phyloP scores from a whole-genome alignment of 352 stramenopile species.

The Phytophthora colocasiae region DNA sequence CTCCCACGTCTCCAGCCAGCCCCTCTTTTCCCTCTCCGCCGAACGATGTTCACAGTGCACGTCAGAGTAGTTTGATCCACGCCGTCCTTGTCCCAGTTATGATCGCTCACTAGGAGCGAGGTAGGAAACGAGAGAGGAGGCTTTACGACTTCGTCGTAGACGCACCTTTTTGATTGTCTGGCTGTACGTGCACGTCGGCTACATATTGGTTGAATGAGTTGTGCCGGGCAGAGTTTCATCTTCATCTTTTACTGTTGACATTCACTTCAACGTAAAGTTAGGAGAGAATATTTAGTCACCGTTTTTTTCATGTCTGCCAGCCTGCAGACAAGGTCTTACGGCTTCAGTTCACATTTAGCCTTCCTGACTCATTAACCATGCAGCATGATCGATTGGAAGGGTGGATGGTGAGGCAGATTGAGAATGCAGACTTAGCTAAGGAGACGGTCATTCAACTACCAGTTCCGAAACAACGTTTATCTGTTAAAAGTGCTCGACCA shows the following conservation, averaged over 20 bases:
- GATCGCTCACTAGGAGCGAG: constrained; percentile 40
- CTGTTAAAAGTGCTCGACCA: constrained; percentile 1
- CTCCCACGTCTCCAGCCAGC: constrained; percentile 31
- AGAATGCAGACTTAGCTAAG: constrained; percentile 69
- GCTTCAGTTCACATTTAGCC: constrained; percentile 15
- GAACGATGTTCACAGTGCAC: constrained; percentile 18
- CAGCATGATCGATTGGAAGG: constrained; percentile 73
- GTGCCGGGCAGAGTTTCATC: constrained; percentile 18
- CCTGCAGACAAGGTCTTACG: background rate
- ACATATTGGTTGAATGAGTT: constrained; percentile 41
- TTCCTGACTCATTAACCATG: constrained; percentile 37
- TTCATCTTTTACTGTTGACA: background rate
- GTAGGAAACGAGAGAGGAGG: constrained; percentile 36
- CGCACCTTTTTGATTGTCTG: constrained; percentile 40
- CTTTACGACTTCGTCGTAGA: constrained; percentile 23
- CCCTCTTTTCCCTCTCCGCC: constrained; percentile 26
- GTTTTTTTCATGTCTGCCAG: constrained; percentile 2
- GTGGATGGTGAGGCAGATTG: constrained; percentile 83
- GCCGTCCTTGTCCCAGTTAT: constrained; percentile 32
- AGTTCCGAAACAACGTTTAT: constrained; percentile 6
- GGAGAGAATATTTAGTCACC: constrained; percentile 27
- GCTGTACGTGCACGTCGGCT: constrained; percentile 34
- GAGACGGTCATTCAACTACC: constrained; percentile 71
- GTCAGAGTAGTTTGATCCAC: constrained; percentile 13
- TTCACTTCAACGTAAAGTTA: constrained; percentile 29